Evolutionary conservation across 441 rosid species (phyloP).

Genomic region (Hypseocharis bilobata): DNA sequence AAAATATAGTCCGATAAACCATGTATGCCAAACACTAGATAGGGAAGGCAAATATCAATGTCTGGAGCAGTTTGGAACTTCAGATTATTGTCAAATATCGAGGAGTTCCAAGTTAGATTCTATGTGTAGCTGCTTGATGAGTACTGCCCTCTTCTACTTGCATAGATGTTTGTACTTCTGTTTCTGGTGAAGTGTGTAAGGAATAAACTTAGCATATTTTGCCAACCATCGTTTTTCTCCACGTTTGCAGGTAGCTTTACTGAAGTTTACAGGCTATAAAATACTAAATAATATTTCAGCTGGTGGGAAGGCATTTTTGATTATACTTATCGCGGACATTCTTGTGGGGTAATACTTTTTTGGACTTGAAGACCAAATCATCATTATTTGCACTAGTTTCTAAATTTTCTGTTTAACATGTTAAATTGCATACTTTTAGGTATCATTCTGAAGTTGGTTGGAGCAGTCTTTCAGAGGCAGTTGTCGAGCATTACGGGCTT

Average conservation of each 20-base stretch:
- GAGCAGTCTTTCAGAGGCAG: conserved; percentile 59
- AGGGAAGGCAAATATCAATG: not conserved
- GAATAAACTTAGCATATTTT: not conserved
- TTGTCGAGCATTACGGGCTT: conserved; percentile 77
- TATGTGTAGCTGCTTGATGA: not conserved
- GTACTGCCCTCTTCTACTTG: not conserved
- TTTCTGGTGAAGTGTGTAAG: conserved; percentile 3
- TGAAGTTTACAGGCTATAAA: conserved; percentile 88
- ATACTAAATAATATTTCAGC: conserved; percentile 67
- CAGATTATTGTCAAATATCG: not conserved
- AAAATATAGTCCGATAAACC: not conserved
- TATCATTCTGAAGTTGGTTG: conserved; percentile 95
- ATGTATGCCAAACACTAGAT: not conserved
- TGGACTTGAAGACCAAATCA: not conserved
- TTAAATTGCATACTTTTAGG: conserved; percentile 29
- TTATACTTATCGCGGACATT: conserved; percentile 65
- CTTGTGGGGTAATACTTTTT: conserved; percentile 64
- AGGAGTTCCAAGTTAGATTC: not conserved
- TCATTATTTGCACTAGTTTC: not conserved
- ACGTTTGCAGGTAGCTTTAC: conserved; percentile 77
- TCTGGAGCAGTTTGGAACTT: not conserved
- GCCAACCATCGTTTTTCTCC: conserved; percentile 1
- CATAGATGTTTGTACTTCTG: not conserved
- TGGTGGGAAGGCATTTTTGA: conserved; percentile 81
- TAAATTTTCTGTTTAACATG: not conserved